phyloP scores from a whole-genome alignment of 441 rosid species.

The Pelargonium fulgidum region DNA sequence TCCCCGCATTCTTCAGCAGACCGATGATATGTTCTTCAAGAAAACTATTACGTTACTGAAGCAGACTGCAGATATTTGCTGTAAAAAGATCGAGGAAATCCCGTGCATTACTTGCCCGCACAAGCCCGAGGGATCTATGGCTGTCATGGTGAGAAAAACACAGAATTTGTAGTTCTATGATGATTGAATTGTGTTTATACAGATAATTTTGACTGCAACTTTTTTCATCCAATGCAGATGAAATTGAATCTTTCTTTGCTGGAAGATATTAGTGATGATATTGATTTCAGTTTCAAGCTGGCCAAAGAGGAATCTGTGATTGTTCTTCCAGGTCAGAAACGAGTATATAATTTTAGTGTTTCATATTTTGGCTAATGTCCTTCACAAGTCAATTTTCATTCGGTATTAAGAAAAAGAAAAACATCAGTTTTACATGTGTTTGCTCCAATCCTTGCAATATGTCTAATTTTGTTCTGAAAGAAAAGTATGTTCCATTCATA shows the following conservation, averaged over 20 bases:
- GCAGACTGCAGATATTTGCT: slow-evolving; percentile 13
- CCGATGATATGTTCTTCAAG: slow-evolving; percentile 17
- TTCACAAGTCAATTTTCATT: neutral
- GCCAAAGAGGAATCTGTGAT: slow-evolving; percentile 1
- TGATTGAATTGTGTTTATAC: neutral
- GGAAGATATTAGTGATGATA: neutral
- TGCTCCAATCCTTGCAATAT: no score
- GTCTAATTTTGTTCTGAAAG: no score
- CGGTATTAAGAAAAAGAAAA: no score
- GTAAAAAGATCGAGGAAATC: slow-evolving; percentile 15
- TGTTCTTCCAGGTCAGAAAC: neutral
- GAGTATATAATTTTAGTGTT: neutral
- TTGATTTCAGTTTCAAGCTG: slow-evolving; percentile 6
- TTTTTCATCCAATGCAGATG: neutral
- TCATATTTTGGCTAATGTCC: neutral
- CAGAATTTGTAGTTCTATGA: neutral
- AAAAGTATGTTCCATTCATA: no score
- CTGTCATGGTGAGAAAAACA: slow-evolving; percentile 21
- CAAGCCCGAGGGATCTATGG: slow-evolving; percentile 25
- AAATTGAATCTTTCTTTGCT: neutral
- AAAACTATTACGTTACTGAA: slow-evolving; percentile 15
- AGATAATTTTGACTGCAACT: neutral
- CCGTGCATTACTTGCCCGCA: slow-evolving; percentile 19
- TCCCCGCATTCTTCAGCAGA: slow-evolving; percentile 19
- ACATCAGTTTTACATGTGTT: no score